These are phyloP conservation scores for Tulasnella sp. DNA, from an alignment of 768 basidiomycete species.

Conservation along the genomic window DNA sequence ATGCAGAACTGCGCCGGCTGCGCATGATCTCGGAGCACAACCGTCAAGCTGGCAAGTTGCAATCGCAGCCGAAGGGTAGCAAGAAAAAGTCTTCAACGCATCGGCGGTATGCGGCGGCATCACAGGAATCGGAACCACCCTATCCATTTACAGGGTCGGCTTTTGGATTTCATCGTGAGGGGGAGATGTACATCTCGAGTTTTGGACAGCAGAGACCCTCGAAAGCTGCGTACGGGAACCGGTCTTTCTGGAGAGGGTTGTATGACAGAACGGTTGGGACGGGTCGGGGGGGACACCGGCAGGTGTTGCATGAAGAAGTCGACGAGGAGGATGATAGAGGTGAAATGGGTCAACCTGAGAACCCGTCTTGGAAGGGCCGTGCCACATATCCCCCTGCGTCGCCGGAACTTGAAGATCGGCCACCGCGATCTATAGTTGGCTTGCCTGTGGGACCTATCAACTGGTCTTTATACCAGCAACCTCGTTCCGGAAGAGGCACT, in stretches of 20 bases:
- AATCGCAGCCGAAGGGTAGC: not conserved
- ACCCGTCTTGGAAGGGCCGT: too few species aligned
- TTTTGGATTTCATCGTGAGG: too few species aligned
- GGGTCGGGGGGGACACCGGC: not conserved
- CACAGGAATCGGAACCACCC: not conserved
- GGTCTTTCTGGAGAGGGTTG: constrained; percentile 49
- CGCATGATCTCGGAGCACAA: constrained; percentile 29
- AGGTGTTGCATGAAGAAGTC: constrained; percentile 23
- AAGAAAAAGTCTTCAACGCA: not conserved
- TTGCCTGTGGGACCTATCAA: not conserved
- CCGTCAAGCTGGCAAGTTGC: constrained; percentile 17
- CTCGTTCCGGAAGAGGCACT: not conserved
- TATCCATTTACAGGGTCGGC: too few species aligned
- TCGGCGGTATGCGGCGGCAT: not conserved
- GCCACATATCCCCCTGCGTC: not conserved
- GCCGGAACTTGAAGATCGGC: constrained; percentile 8
- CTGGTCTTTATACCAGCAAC: not conserved
- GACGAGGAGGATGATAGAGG: constrained; percentile 16
- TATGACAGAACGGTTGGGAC: constrained; percentile 35
- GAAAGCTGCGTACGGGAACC: constrained; percentile 26
- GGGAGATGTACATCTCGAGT: too few species aligned
- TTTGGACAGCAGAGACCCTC: not conserved
- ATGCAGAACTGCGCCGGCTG: constrained; percentile 40
- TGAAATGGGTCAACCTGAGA: constrained; percentile 21
- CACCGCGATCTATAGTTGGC: constrained; percentile 10